Conservation (phyloP, 208 protist species). For the Porcisia deanei region DNA sequence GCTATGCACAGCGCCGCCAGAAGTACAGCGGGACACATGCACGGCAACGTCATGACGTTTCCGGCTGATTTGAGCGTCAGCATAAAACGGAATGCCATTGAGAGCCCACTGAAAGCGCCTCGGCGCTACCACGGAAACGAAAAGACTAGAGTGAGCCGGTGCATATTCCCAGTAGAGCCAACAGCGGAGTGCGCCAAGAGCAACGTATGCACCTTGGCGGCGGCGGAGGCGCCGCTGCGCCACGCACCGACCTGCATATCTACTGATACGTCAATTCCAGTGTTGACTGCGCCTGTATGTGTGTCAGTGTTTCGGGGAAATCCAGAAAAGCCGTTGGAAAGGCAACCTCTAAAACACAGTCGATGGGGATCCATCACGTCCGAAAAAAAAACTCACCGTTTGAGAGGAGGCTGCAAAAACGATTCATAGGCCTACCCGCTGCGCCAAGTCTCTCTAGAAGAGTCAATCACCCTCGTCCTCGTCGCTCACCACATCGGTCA, state of each 20-base stretch:
- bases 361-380: background rate
- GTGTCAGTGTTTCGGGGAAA: background rate
- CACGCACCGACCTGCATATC: background rate
- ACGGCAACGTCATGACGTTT: background rate
- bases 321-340: conserved; percentile 2
- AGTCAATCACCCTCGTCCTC: conserved; percentile 20
- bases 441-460: background rate
- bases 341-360: background rate
- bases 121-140: background rate
- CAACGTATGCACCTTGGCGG: background rate
- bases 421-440: background rate
- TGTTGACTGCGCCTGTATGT: background rate
- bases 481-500: conserved; percentile 10
- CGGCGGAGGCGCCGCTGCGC: no score
- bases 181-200: background rate
- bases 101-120: background rate
- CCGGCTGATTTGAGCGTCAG: background rate
- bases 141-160: background rate
- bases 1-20: background rate
- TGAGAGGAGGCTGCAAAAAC: background rate
- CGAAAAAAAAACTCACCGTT: background rate
- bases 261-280: background rate
- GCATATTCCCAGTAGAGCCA: background rate
- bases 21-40: background rate
- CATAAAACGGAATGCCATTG: background rate